phyloP scores from a whole-genome alignment of 2,329 filamentous ascomycete species.

The Diaporthe vaccinii region DNA sequence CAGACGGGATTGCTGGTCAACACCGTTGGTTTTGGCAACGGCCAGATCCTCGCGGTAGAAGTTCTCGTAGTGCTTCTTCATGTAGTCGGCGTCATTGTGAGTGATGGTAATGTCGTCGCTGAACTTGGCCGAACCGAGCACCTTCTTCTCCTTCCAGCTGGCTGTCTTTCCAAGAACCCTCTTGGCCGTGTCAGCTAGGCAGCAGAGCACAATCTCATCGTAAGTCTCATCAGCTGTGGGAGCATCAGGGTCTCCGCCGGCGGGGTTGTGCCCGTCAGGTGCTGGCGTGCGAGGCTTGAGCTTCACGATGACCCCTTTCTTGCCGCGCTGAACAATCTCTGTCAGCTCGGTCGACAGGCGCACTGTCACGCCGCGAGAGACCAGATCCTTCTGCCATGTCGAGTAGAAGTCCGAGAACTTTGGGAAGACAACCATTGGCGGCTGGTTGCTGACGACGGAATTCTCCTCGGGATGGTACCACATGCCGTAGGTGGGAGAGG shows the following conservation, averaged over 20 bases:
- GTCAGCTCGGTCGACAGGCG: constrained; percentile 69
- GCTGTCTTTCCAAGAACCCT: constrained; percentile 69
- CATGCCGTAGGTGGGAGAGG: constrained; percentile 70
- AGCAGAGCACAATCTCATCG: constrained; percentile 77
- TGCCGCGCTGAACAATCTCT: constrained; percentile 63
- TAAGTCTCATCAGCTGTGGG: constrained; percentile 66
- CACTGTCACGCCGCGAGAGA: constrained; percentile 68
- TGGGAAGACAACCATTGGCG: constrained; percentile 76
- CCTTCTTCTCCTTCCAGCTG: constrained; percentile 49
- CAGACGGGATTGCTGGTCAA: constrained; percentile 10
- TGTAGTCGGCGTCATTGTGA: constrained; percentile 75
- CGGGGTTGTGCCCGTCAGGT: constrained; percentile 50
- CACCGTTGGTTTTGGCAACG: constrained; percentile 3
- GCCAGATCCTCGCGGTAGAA: constrained; percentile 13
- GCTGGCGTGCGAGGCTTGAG: constrained; percentile 56
- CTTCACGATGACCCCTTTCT: constrained; percentile 65
- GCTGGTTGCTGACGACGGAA: constrained; percentile 69
- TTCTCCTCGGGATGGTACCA: constrained; percentile 67
- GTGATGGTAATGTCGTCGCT: constrained; percentile 80
- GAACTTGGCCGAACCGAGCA: constrained; percentile 56
- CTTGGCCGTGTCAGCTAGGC: constrained; percentile 53
- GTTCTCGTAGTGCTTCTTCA: constrained; percentile 72
- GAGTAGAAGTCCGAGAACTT: constrained; percentile 73
- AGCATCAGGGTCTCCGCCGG: constrained; percentile 63
- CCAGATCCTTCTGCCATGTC: constrained; percentile 68